Evolutionary conservation across 139 green algal species (phyloP).

Genomic region (Chlorella sp.): DNA sequence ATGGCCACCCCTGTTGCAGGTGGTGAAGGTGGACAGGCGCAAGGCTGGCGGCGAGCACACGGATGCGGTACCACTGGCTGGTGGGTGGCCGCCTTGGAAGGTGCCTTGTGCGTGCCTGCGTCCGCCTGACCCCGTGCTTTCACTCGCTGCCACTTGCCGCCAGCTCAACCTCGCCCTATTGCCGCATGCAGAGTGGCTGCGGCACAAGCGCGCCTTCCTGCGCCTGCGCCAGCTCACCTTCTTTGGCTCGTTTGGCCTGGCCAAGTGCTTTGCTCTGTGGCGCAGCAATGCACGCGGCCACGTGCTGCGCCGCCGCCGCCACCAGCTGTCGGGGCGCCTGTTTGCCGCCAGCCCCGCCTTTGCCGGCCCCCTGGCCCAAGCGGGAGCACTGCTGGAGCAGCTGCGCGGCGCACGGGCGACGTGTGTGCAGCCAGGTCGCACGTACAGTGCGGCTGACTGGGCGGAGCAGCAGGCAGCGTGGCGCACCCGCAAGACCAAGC

Average conservation of each 20-base stretch:
- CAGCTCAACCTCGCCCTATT: too few relatives aligned
- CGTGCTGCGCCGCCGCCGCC: background rate
- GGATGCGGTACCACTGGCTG: background rate
- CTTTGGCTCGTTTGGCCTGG: background rate
- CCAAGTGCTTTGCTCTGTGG: constrained; percentile 6
- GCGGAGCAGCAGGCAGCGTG: constrained; percentile 8
- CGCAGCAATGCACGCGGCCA: background rate
- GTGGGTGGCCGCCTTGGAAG: background rate
- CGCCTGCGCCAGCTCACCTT: constrained; percentile 15
- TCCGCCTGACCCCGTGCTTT: too few relatives aligned
- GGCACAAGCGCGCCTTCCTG: background rate
- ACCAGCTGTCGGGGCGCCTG: background rate
- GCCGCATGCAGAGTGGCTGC: background rate
- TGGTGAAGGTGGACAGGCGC: constrained; percentile 6
- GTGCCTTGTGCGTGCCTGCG: too few relatives aligned
- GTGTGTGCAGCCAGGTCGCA: background rate
- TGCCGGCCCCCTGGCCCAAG: background rate
- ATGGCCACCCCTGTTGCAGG: background rate
- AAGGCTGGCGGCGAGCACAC: constrained; percentile 1
- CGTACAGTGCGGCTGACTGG: constrained; percentile 8
- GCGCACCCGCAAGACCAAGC: constrained; percentile 2
- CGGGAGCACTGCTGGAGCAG: background rate
- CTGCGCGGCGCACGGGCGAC: background rate
- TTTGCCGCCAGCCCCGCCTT: background rate
- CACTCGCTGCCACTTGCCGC: too few relatives aligned